Conservation (phyloP, 2,329 filamentous ascomycete genomes). For the Apiospora arundinis region DNA sequence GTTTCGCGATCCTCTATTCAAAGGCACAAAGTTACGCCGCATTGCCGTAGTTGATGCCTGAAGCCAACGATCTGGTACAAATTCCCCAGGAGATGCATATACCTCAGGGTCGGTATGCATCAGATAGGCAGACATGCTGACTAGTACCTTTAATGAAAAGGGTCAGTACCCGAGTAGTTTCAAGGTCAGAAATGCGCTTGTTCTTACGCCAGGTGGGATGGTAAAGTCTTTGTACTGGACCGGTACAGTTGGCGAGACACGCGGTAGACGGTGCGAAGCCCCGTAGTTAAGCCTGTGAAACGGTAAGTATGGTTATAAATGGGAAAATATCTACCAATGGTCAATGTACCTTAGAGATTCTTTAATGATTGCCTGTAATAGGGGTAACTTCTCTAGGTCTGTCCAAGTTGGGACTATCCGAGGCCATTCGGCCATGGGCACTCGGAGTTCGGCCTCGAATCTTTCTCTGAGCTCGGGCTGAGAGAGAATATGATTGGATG, state of each 20-base stretch:
- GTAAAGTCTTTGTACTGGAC: constrained; percentile 31
- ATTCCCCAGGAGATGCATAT: constrained; percentile 33
- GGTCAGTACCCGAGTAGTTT: not conserved
- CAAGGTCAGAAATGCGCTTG: constrained; percentile 26
- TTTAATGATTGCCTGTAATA: constrained; percentile 39
- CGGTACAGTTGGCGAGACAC: constrained; percentile 30
- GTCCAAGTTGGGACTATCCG: constrained; percentile 31
- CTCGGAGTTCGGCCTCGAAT: constrained; percentile 35
- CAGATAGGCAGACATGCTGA: constrained; percentile 44
- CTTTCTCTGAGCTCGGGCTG: constrained; percentile 23
- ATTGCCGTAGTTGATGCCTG: constrained; percentile 23
- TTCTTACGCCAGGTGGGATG: constrained; percentile 29
- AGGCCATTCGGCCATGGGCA: constrained; percentile 33
- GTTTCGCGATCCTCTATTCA: constrained; percentile 28
- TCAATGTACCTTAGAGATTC: constrained; percentile 30
- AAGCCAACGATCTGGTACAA: constrained; percentile 38
- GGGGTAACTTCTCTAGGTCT: constrained; percentile 43
- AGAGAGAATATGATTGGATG: constrained; percentile 33
- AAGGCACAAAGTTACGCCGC: constrained; percentile 27
- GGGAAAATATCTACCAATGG: not conserved
- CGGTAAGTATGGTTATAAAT: not conserved
- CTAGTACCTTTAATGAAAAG: constrained; percentile 28
- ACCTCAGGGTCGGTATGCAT: constrained; percentile 34
- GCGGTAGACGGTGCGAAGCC: constrained; percentile 30
- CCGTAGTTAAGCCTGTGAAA: constrained; percentile 27